Evolutionary conservation across 495 filamentous ascomycete genomes (phyloP), one percentile per base, ranked within the genome.

Genomic region (Pseudotulostoma volvatum): DNA sequence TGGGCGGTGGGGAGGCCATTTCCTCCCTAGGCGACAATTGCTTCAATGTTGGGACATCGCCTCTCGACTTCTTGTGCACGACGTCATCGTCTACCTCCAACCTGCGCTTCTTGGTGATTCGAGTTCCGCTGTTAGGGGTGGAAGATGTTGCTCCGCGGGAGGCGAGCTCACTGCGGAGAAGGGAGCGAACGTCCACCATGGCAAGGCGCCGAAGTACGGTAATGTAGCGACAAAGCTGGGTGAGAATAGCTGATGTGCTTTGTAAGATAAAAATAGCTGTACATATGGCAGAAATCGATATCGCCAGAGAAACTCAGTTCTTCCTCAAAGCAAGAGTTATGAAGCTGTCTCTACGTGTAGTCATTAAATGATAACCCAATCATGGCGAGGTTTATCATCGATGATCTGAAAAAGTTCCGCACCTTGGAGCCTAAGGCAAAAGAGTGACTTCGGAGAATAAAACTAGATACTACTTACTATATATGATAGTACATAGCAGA

Each of bases 181-280:
- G 67, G 14, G 83, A 73, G 33, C 85, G 79, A 11, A 86, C 79
- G 52, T 93, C 84, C 44, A 84, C 73, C 85, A 93, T 93, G 38
- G 44, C 46, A 34, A 28, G 23, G 11, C 11, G 5, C 5, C 23
- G 23, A n/a, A n/a, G n/a, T n/a, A n/a, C n/a, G n/a, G n/a, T n/a
- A n/a, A n/a, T n/a, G n/a, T n/a, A n/a, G n/a, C n/a, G n/a, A n/a
- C n/a, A n/a, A n/a, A n/a, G n/a, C n/a, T n/a, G n/a, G n/a, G n/a
- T n/a, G n/a, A n/a, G n/a, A n/a, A 28, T 28, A 11, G 11, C 23
- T 28, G 23, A 5, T 28, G 23, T 11, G 11, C 23, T 28, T 28
- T 28, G n/a, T n/a, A n/a, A n/a, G n/a, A n/a, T n/a, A n/a, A n/a
- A n/a, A n/a, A n/a, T n/a, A n/a, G n/a, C n/a, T n/a, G n/a, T n/a